Percentiles rank a stretch among this genome's conserved stretches.
Conservation (phyloP, 2,329 filamentous ascomycete genomes). For the Blastomyces parvus region DNA sequence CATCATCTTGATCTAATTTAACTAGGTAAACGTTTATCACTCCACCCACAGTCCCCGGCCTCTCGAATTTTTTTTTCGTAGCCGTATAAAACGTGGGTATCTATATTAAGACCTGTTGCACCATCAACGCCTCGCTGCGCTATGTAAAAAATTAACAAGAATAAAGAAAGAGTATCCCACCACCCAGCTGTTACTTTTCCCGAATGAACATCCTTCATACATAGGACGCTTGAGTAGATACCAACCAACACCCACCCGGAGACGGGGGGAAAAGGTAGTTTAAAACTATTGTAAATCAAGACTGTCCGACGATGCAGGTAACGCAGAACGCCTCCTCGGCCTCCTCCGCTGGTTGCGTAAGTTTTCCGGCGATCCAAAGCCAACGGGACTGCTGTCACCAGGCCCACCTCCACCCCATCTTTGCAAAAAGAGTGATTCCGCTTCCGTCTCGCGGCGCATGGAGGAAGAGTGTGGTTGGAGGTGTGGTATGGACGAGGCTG, state of each 20-base stretch:
- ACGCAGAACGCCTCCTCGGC: conserved; percentile 26
- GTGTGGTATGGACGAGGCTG: conserved; percentile 22
- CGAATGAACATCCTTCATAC: not conserved
- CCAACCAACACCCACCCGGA: too few relatives aligned
- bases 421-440: conserved; percentile 31
- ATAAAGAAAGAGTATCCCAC: too few relatives aligned
- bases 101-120: not conserved
- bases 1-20: not conserved
- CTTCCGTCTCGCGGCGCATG: conserved; percentile 29
- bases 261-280: not conserved
- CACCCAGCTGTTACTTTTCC: not conserved
- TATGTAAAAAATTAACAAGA: too few relatives aligned
- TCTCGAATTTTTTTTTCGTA: not conserved
- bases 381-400: not conserved
- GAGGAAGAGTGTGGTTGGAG: conserved; percentile 20
- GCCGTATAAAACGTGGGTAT: not conserved
- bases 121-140: not conserved
- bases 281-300: conserved; percentile 35
- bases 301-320: conserved; percentile 40
- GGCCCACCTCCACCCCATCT: conserved; percentile 31
- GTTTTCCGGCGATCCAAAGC: not conserved
- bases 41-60: not conserved
- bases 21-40: not conserved
- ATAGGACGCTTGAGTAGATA: not conserved
- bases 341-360: conserved; percentile 24